These are phyloP conservation scores for Iris macrosiphon DNA, from an alignment of 106 monocot genomes.

Conservation along the genomic window DNA sequence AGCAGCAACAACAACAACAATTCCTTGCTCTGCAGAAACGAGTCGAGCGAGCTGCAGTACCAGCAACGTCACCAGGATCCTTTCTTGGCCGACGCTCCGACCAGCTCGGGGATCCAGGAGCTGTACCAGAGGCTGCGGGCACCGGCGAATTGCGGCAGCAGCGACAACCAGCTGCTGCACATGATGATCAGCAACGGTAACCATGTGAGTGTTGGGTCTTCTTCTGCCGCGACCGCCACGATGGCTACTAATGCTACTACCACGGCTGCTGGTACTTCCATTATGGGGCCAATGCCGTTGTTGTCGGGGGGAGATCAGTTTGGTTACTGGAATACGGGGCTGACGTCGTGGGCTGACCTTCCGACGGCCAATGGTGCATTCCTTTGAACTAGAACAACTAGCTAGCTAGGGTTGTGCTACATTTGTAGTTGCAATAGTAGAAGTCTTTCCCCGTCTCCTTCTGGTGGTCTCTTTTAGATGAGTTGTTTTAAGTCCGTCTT, in stretches of 20 bases:
- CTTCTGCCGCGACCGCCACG: background rate
- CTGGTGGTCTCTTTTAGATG: too few relatives aligned
- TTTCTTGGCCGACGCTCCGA: conserved; percentile 19
- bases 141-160: conserved; percentile 2
- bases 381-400: too few relatives aligned
- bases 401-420: too few relatives aligned
- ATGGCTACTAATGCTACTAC: too few relatives aligned
- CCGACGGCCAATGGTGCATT: conserved; percentile 27
- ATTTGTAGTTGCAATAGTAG: too few relatives aligned
- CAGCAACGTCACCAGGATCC: conserved; percentile 8
- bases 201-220: conserved; percentile 3
- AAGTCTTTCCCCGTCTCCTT: background rate
- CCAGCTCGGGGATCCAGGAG: conserved; percentile 32
- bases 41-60: conserved; percentile 8
- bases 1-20: too few relatives aligned
- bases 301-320: conserved; percentile 22
- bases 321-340: conserved; percentile 29
- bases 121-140: conserved; percentile 26
- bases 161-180: background rate
- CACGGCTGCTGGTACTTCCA: background rate
- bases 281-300: conserved; percentile 22
- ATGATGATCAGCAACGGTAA: background rate
- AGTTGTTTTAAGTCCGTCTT: too few relatives aligned
- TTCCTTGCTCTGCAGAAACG: conserved; percentile 20
- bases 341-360: conserved; percentile 31